Percentiles rank a stretch among this genome's conserved stretches.
Evolutionary conservation across 148 eudicot species (phyloP).

Genomic region (Chenopodium formosanum): DNA sequence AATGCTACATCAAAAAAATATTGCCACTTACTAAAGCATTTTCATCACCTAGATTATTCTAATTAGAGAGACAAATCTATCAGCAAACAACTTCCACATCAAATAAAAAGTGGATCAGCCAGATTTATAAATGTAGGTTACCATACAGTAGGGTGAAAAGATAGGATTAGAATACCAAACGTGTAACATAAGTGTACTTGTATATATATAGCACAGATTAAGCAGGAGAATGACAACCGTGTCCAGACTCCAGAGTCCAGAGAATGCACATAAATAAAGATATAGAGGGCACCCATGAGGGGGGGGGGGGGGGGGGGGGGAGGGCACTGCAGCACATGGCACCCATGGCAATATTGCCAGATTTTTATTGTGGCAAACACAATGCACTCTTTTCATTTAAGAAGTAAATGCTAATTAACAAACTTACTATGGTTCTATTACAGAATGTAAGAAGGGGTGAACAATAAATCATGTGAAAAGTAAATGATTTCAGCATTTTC

Average conservation of each 20-base stretch:
- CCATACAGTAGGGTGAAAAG: not conserved
- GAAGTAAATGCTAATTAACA: not conserved
- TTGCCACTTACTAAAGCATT: not conserved
- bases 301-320: not conserved
- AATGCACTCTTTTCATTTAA: not conserved
- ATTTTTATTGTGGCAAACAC: not conserved
- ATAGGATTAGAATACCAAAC: not conserved
- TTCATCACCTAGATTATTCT: not conserved
- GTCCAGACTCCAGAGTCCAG: not conserved
- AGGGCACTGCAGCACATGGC: too few species aligned
- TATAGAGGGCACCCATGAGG: too few species aligned
- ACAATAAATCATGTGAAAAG: slow-evolving; percentile 3
- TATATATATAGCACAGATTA: not conserved
- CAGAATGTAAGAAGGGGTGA: not conserved
- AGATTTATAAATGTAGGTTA: not conserved
- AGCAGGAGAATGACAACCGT: not conserved
- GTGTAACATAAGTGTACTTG: not conserved
- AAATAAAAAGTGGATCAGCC: not conserved
- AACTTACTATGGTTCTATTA: not conserved
- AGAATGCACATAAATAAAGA: not conserved
- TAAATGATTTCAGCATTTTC: not conserved
- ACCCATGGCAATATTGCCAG: not conserved
- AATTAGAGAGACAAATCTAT: not conserved
- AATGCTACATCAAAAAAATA: not conserved
- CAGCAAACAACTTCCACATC: not conserved